Evolutionary conservation across 768 basidiomycete genomes (phyloP), one percentile per base, ranked within the genome.

Genomic region (Rhizopogon roseolus): DNA sequence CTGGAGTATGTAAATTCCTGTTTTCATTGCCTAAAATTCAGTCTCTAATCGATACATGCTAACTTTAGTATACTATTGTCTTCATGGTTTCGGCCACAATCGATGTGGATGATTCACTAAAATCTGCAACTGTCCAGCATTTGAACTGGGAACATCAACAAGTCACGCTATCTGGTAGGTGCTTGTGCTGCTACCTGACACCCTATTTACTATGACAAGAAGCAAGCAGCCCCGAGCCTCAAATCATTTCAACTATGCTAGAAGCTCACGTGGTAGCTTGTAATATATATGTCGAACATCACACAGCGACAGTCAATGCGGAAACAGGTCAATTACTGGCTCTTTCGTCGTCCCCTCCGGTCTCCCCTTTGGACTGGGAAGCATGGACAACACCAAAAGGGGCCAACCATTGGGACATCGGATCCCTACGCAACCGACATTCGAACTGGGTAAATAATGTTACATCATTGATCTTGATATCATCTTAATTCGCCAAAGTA

Each of bases 71-170:
- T 2, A 46, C 29, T 19, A 46, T 60, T 1, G 54, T 39, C 4
- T 61, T 62, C 22, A 10, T 61, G 0, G 44, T 62, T 2, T 53
- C 61, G 19, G 50, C 55, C 4, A 19, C 22, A 34, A 5, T 57
- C 32, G 39, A 57, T 6, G 2, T 54, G 6, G 49, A 59, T 27
- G 13, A 5, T 10, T 54, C 53, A 28, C 5, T 55, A 37, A 2
- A 41, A 1, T 48, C 16, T 9, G n/a, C 17, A 29, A 45, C 50
- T 2, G 9, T 46, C 3, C 37, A 40, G 6, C 49, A 38, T 11
- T 45, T 50, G 41, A 46, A 50, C 5, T 50, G 49, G 49, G 41
- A 43, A 25, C 41, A 50, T 17, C 41, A 50, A 17, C 34, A 34
- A 34, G 37, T n/a, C 13, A 3, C 17, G 4, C 11, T 38, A 3